A percentile compares a stretch with the other conserved stretches of the same genome.
phyloP scores from a whole-genome alignment of 176 grass and related monocot species.

The Aegilops sharonensis region DNA sequence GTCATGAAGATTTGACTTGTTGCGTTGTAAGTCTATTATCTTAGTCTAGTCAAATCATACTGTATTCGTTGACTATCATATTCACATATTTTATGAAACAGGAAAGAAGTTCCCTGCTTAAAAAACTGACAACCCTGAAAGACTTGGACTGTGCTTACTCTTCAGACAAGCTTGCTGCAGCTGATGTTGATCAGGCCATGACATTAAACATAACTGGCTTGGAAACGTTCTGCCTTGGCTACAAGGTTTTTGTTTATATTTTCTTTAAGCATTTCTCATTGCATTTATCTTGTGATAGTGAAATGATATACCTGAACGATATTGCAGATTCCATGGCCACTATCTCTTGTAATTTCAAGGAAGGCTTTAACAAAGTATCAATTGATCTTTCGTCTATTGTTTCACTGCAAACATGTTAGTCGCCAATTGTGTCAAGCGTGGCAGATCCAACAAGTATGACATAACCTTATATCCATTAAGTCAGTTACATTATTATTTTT shows the following conservation, averaged over 20 bases:
- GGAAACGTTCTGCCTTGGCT: slow-evolving; percentile 83
- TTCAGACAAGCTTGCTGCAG: slow-evolving; percentile 47
- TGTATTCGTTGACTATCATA: slow-evolving; percentile 18
- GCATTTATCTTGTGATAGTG: neutral
- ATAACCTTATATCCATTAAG: neutral
- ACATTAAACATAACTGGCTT: slow-evolving; percentile 76
- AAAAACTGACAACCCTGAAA: slow-evolving; percentile 74
- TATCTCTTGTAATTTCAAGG: slow-evolving; percentile 95
- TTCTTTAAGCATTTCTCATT: slow-evolving; percentile 3
- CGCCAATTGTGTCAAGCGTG: slow-evolving; percentile 82
- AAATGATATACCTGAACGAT: slow-evolving; percentile 14
- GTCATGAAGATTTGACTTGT: slow-evolving; percentile 92
- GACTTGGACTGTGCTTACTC: slow-evolving; percentile 66
- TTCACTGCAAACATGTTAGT: slow-evolving; percentile 98
- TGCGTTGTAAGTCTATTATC: slow-evolving; percentile 67
- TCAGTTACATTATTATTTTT: slow-evolving; percentile 19
- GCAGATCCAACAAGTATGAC: slow-evolving; percentile 90
- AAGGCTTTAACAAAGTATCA: slow-evolving; percentile 98
- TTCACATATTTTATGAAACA: slow-evolving; percentile 41
- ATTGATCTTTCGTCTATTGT: slow-evolving; percentile 89
- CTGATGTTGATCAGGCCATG: slow-evolving; percentile 52
- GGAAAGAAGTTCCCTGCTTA: slow-evolving; percentile 88
- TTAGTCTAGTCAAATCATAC: slow-evolving; percentile 18
- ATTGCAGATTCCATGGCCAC: slow-evolving; percentile 92
- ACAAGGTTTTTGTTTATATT: slow-evolving; percentile 63